Percentiles rank a stretch among this genome's conserved stretches.
Conservation (phyloP, 805 yeast genomes). For the Yarrowia yakushimensis region DNA sequence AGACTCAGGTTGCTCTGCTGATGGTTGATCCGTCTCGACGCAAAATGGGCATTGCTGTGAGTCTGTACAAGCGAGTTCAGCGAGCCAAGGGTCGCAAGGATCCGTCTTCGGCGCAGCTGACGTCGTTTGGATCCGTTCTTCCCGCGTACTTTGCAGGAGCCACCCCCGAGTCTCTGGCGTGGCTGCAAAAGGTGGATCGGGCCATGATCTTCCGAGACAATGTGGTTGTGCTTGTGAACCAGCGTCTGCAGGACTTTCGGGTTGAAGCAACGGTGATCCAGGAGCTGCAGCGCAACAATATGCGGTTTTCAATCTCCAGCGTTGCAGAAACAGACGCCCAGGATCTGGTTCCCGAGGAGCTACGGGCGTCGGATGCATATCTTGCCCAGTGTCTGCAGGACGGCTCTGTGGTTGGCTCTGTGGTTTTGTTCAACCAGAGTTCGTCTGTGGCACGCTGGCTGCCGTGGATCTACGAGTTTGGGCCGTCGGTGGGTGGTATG, state of each 20-base stretch:
- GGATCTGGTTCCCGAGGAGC: conserved; percentile 3
- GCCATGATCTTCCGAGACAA: conserved; percentile 12
- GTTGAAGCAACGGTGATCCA: background rate
- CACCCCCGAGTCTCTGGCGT: conserved; percentile 4
- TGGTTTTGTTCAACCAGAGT: background rate
- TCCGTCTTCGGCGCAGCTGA: conserved; percentile 6
- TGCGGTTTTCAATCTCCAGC: conserved; percentile 1
- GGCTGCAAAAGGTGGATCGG: conserved; percentile 16
- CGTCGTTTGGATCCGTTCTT: background rate
- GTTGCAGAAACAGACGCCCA: conserved; percentile 1
- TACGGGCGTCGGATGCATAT: conserved; percentile 1
- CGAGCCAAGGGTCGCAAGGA: conserved; percentile 25
- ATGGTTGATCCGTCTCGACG: conserved; percentile 54
- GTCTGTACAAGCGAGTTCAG: conserved; percentile 51
- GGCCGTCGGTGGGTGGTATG: conserved; percentile 7
- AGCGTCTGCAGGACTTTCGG: background rate
- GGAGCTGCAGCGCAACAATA: conserved; percentile 4
- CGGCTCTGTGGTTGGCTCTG: background rate
- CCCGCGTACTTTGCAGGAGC: conserved; percentile 10
- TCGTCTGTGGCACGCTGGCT: background rate
- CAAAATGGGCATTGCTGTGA: conserved; percentile 53
- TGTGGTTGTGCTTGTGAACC: conserved; percentile 9
- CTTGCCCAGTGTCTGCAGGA: conserved; percentile 5
- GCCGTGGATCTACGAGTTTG: conserved; percentile 17
- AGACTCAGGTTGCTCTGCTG: conserved; percentile 40